Evolutionary conservation across 2,329 filamentous ascomycete species (phyloP), one percentile per base, ranked within the genome.

Genomic region (Colletotrichum euphorbiae): DNA sequence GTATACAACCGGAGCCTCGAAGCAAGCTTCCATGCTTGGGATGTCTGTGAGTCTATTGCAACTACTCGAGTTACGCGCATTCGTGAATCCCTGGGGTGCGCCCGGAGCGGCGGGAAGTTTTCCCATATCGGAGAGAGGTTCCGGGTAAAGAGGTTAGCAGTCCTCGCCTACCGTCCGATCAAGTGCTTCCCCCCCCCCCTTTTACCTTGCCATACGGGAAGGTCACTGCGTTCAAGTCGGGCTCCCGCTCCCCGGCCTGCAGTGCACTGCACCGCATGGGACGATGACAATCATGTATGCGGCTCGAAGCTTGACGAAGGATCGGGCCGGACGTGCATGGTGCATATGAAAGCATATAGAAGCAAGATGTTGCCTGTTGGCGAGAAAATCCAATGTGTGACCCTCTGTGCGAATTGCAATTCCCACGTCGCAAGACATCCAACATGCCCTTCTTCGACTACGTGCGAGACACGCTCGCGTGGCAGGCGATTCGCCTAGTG

Each of bases 371-470:
- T 28, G 33, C 15, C 48, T 17, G 48, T 52, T 31, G 28, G 28
- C 28, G 15, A 31, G 4, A 24, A 6, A 6, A 15, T 12, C 4
- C 36, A 13, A 13, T 15, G 36, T 1, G 36, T 4, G n/a, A n/a
- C n/a, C 3, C 9, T 38, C 11, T 15, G 36, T 38, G 36, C 36
- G 9, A 15, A 13, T 38, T 15, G 36, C 11, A 38, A 21, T 17
- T 55, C 40, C 28, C 31, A 21, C 21, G 36, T 11, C 31, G 45
- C 19, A 50, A 40, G 6, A 19, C 15, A 6, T 15, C 8, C 46
- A 51, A n/a, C 9, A 66, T 69, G 66, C 8, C 61, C 17, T 66
- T 69, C 33, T 40, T 48, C 55, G 66, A 69, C 13, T 50, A 66
- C 12, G 42, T 69, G 42, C 52, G 66, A 59, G 66, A 69, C 19